Percentiles rank a stretch among this genome's conserved stretches.
Evolutionary conservation across 768 basidiomycete genomes (phyloP).

Genomic region (Pisolithus albus): DNA sequence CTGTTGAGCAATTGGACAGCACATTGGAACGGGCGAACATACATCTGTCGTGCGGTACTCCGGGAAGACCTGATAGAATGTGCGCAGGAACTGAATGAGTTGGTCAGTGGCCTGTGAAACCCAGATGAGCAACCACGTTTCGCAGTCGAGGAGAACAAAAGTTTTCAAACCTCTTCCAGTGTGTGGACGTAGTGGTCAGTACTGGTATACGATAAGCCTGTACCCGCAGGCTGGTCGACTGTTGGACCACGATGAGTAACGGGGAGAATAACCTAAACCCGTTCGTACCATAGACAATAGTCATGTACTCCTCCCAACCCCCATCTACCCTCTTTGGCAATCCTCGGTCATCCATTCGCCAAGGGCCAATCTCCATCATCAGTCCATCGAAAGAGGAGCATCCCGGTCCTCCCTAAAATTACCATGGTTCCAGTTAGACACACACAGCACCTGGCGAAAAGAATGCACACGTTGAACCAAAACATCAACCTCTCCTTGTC

Average conservation of each 20-base stretch:
- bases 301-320: constrained; percentile 97
- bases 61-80: constrained; percentile 89
- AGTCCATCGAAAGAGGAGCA: constrained; percentile 96
- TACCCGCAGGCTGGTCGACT: constrained; percentile 99
- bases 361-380: constrained; percentile 98
- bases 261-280: background rate
- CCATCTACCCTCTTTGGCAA: constrained; percentile 70
- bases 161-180: constrained; percentile 50
- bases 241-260: constrained; percentile 8
- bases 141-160: background rate
- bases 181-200: constrained; percentile 82
- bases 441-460: background rate
- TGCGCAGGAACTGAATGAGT: constrained; percentile 74
- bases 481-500: constrained; percentile 88
- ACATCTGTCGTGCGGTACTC: constrained; percentile 81
- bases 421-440: background rate
- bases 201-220: constrained; percentile 86
- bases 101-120: constrained; percentile 60
- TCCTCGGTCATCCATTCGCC: constrained; percentile 68
- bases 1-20: constrained; percentile 6
- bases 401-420: constrained; percentile 80
- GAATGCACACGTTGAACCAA: constrained; percentile 83
- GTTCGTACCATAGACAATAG: constrained; percentile 79
- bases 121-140: constrained; percentile 2
- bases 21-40: constrained; percentile 26